Conservation (phyloP, 1,284 basidiomycete species). For the Retiboletus flavoniger region DNA sequence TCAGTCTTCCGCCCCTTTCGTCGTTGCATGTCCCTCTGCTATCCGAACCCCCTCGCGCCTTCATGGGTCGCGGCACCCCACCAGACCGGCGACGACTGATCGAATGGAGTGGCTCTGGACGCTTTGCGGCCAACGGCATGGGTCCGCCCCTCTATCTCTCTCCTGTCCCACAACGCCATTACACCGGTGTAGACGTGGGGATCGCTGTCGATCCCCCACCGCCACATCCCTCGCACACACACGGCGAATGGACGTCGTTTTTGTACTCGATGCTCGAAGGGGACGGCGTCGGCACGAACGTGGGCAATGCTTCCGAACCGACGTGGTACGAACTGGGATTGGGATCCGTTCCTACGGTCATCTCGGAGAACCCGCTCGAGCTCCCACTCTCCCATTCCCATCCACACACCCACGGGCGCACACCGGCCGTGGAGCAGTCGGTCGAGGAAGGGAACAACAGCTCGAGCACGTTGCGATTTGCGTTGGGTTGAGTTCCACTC, state of each 20-base stretch:
- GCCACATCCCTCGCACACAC: conserved; percentile 11
- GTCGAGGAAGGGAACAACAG: conserved; percentile 27
- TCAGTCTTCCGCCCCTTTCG: conserved; percentile 27
- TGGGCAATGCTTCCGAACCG: conserved; percentile 15
- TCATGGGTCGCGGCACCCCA: conserved; percentile 36
- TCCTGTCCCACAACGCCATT: conserved; percentile 26
- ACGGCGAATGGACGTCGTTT: conserved; percentile 35
- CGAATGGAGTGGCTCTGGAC: conserved; percentile 29
- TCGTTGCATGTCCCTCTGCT: conserved; percentile 34
- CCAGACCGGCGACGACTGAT: conserved; percentile 28
- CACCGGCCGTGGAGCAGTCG: conserved; percentile 11
- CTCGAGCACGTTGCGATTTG: conserved; percentile 33
- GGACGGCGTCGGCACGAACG: conserved; percentile 20
- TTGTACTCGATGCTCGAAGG: conserved; percentile 36
- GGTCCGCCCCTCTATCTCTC: conserved; percentile 30
- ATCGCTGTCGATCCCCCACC: conserved; percentile 21
- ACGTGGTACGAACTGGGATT: conserved; percentile 33
- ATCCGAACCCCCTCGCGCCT: conserved; percentile 34
- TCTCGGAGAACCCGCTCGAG: conserved; percentile 8
- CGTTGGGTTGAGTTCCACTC: conserved; percentile 23
- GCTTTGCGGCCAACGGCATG: conserved; percentile 18
- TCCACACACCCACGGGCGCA: conserved; percentile 1
- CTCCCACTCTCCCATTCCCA: conserved; percentile 17
- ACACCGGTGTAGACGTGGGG: conserved; percentile 9
- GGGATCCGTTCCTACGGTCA: conserved; percentile 17